These are phyloP conservation scores for Pythium oligandrum DNA, from an alignment of 352 stramenopile species.

Conservation along the genomic window DNA sequence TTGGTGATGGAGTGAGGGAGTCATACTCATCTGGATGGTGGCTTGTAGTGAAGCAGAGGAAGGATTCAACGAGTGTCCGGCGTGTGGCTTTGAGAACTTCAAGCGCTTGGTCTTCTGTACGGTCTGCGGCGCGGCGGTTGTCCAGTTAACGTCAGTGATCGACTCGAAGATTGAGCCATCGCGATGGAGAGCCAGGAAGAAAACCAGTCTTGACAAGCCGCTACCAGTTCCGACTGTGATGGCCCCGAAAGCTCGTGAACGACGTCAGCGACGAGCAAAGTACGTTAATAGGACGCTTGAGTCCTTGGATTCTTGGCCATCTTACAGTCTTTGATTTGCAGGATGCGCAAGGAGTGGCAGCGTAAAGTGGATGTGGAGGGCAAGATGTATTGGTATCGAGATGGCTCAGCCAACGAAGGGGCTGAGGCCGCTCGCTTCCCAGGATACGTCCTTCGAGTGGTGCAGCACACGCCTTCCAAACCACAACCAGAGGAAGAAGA, in stretches of 20 bases:
- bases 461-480: too few species aligned
- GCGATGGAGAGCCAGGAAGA: constrained; percentile 14
- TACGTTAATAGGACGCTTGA: neutral
- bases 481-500: too few species aligned
- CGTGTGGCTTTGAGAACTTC: constrained; percentile 43
- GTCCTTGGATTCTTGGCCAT: neutral
- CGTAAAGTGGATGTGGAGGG: constrained; percentile 26
- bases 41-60: constrained; percentile 29
- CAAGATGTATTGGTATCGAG: constrained; percentile 25
- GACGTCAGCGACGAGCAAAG: constrained; percentile 2
- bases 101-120: constrained; percentile 33
- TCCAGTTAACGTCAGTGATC: constrained; percentile 1
- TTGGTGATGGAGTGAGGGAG: too few species aligned
- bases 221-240: neutral
- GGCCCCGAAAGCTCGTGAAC: neutral
- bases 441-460: too few species aligned
- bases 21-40: neutral
- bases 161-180: neutral
- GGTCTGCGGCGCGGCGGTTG: constrained; percentile 27
- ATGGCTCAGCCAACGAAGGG: neutral
- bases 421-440: too few species aligned
- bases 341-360: constrained; percentile 29
- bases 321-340: neutral
- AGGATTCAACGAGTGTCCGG: constrained; percentile 29
- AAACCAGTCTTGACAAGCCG: constrained; percentile 6